phyloP scores from a whole-genome alignment of 2,329 filamentous ascomycete genomes.

The Periglandula ipomoeae region DNA sequence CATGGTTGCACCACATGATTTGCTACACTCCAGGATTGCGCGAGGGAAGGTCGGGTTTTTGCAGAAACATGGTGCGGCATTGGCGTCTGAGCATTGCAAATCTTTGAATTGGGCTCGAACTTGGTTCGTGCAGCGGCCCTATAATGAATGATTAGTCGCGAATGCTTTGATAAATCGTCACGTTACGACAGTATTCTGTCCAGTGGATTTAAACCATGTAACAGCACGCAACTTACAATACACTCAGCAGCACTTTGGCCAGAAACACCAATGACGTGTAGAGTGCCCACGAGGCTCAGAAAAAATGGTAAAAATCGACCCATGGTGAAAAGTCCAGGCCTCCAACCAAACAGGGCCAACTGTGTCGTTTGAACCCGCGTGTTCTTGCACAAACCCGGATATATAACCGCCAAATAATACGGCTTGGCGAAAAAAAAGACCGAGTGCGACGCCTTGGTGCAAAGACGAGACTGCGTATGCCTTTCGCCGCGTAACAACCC shows the following conservation, averaged over 20 bases:
- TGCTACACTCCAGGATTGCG: conserved; percentile 32
- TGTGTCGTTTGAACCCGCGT: no score
- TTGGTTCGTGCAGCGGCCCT: conserved; percentile 15
- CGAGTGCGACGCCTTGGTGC: no score
- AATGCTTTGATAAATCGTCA: background rate
- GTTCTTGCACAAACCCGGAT: no score
- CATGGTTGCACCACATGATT: conserved; percentile 16
- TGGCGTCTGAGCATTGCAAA: conserved; percentile 18
- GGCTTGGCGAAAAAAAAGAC: no score
- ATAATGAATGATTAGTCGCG: background rate
- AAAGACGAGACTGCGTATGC: no score
- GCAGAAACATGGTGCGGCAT: conserved; percentile 31
- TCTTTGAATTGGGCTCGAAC: conserved; percentile 14
- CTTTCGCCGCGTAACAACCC: no score
- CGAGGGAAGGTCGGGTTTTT: conserved; percentile 21
- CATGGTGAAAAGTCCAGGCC: conserved; percentile 1
- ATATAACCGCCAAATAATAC: no score
- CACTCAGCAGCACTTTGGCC: conserved; percentile 17
- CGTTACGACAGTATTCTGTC: no score
- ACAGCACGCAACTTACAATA: conserved; percentile 19
- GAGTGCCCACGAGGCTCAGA: conserved; percentile 20
- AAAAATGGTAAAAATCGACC: conserved; percentile 8
- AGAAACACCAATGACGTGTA: conserved; percentile 17
- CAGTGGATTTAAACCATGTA: background rate
- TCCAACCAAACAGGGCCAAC: no score